Conservation (phyloP, 257 asterid genomes). For the Salvia rosmarinus region DNA sequence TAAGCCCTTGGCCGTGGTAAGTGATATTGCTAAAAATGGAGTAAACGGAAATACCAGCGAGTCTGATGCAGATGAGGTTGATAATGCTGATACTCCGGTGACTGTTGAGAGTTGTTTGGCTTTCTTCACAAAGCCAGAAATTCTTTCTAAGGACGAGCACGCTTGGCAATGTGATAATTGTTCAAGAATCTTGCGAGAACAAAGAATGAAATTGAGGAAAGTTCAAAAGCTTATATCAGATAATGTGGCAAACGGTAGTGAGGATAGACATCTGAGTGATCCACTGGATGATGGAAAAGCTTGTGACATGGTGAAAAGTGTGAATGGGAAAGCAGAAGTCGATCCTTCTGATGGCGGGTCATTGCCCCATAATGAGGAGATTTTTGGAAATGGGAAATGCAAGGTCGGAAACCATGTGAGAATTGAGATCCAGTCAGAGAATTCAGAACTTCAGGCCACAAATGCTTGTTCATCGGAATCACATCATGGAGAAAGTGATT, state of each 20-base stretch:
- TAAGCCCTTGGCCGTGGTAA: conserved; percentile 38
- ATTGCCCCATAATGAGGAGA: conserved; percentile 34
- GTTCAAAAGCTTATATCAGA: conserved; percentile 35
- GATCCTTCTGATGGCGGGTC: conserved; percentile 38
- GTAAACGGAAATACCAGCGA: conserved; percentile 58
- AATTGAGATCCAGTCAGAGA: conserved; percentile 37
- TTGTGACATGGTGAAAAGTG: conserved; percentile 22
- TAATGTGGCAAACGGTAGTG: conserved; percentile 34
- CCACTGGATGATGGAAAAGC: conserved; percentile 18
- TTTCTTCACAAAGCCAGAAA: conserved; percentile 72
- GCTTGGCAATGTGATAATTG: conserved; percentile 97
- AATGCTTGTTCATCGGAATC: conserved; percentile 32
- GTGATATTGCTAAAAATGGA: conserved; percentile 44
- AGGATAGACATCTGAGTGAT: conserved; percentile 37
- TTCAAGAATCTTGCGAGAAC: conserved; percentile 63
- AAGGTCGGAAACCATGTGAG: conserved; percentile 30
- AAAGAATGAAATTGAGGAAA: conserved; percentile 44
- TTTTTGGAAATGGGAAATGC: conserved; percentile 34
- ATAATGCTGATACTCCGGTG: conserved; percentile 73
- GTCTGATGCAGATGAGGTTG: conserved; percentile 94
- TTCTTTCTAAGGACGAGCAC: conserved; percentile 80
- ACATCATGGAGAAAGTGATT: conserved; percentile 30
- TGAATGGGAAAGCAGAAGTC: conserved; percentile 38
- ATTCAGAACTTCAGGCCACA: conserved; percentile 23
- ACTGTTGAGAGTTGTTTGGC: conserved; percentile 90